Percentiles rank a stretch among this genome's conserved stretches.
phyloP scores from a whole-genome alignment of 495 filamentous ascomycete genomes.

The Diplogelasinospora grovesii region DNA sequence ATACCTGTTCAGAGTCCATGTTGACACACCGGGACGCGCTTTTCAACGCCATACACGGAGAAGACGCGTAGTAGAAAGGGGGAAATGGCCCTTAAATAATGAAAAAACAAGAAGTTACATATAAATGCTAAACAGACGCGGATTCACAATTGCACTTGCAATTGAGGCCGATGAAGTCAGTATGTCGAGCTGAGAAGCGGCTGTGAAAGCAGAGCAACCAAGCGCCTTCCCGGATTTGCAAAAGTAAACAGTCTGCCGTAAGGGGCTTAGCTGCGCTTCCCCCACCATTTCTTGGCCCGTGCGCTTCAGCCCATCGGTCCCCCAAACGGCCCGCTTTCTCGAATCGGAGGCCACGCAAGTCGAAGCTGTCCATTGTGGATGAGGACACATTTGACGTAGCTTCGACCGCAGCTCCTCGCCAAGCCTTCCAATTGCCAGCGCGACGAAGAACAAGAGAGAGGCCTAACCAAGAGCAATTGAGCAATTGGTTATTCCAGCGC shows the following conservation, averaged over 20 bases:
- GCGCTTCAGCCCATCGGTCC: slow-evolving; percentile 2
- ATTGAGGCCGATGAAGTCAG: background rate
- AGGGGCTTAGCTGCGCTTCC: slow-evolving; percentile 13
- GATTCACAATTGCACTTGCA: background rate
- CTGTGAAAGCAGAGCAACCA: slow-evolving; percentile 8
- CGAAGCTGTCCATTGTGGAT: slow-evolving; percentile 2
- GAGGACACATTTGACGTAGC: slow-evolving; percentile 22
- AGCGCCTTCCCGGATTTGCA: slow-evolving; percentile 1
- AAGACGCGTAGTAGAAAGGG: background rate
- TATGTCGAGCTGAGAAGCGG: background rate
- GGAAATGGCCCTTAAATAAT: background rate
- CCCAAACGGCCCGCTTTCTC: slow-evolving; percentile 3
- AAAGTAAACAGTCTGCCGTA: slow-evolving; percentile 32
- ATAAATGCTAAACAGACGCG: background rate
- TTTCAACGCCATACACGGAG: slow-evolving; percentile 21
- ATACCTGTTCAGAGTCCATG: slow-evolving; percentile 37
- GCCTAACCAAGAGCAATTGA: slow-evolving; percentile 10
- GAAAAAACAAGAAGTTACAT: background rate
- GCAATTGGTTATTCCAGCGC: slow-evolving; percentile 15
- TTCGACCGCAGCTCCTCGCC: slow-evolving; percentile 9
- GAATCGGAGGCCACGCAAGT: background rate
- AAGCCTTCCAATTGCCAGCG: background rate
- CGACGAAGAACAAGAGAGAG: slow-evolving; percentile 7
- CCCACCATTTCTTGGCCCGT: background rate
- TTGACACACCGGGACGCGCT: slow-evolving; percentile 32